A percentile compares a stretch with the other conserved stretches of the same genome.
phyloP scores from a whole-genome alignment of 805 yeast species.

The Metschnikowia matae region DNA sequence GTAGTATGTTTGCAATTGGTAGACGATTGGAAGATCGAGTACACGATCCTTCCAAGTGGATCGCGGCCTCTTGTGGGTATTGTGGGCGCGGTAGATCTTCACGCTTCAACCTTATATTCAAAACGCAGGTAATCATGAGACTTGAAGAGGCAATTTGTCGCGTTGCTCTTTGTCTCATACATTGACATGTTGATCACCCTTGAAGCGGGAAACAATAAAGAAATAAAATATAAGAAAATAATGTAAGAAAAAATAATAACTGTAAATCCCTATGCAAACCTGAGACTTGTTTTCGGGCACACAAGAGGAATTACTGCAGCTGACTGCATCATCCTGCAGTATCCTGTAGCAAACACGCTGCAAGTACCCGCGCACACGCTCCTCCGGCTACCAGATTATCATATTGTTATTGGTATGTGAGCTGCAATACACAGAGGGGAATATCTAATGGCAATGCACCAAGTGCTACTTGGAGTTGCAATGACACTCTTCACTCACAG shows the following conservation, averaged over 20 bases:
- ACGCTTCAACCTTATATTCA: no score
- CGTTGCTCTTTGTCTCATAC: no score
- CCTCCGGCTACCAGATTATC: background rate
- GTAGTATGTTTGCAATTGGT: no score
- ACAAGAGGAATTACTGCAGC: background rate
- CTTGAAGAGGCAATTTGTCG: no score
- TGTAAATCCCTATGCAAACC: background rate
- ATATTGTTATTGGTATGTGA: background rate
- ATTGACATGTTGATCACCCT: no score
- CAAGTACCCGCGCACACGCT: background rate
- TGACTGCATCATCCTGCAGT: background rate
- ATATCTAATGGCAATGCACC: background rate
- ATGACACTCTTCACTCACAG: background rate
- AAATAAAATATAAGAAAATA: no score
- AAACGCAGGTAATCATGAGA: no score
- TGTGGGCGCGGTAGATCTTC: no score
- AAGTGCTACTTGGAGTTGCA: background rate
- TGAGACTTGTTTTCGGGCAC: background rate
- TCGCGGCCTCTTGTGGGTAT: no score
- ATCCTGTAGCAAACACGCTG: background rate
- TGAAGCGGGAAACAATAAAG: no score
- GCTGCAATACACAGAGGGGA: background rate
- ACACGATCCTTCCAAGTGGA: no score
- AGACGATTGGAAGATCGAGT: no score
- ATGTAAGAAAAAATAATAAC: background rate